A percentile compares a stretch with the other conserved stretches of the same genome.
phyloP scores from a whole-genome alignment of 805 yeast species.

The Candida qinlingensis region DNA sequence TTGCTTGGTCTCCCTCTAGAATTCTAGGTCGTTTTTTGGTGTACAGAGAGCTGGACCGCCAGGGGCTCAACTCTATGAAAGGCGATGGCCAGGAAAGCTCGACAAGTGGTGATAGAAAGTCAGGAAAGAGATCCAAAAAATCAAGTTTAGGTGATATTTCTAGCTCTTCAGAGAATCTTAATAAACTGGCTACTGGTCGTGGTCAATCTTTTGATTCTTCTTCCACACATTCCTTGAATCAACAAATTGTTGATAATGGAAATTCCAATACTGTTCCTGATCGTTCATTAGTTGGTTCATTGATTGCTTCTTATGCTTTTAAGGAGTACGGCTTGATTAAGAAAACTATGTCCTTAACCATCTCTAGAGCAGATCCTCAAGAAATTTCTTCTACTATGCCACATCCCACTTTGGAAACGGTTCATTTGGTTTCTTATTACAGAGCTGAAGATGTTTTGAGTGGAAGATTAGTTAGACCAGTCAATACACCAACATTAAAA shows the following conservation, averaged over 20 bases:
- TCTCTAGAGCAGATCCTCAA: constrained; percentile 14
- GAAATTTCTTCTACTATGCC: constrained; percentile 14
- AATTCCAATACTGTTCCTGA: constrained; percentile 15
- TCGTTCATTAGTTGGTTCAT: constrained; percentile 48
- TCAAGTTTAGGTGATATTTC: constrained; percentile 5
- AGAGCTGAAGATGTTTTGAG: constrained; percentile 65
- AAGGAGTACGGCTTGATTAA: constrained; percentile 73
- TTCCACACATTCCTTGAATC: neutral
- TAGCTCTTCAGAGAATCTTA: neutral
- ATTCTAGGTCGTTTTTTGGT: constrained; percentile 81
- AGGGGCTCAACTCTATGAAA: constrained; percentile 36
- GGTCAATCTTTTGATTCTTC: neutral
- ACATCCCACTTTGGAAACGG: constrained; percentile 34
- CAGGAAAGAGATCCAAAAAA: constrained; percentile 6
- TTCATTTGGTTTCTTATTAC: constrained; percentile 79
- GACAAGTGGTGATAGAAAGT: neutral
- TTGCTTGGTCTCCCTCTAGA: constrained; percentile 88
- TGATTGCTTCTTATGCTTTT: constrained; percentile 56
- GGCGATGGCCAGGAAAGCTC: constrained; percentile 26
- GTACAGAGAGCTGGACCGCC: constrained; percentile 62
- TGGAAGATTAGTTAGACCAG: constrained; percentile 53
- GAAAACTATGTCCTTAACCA: constrained; percentile 58
- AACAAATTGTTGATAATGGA: neutral
- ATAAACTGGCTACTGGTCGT: neutral
- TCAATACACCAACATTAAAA: constrained; percentile 44